Evolutionary conservation across 306 rosid genomes (phyloP), one percentile per base, ranked within the genome.

Genomic region (Medicago lupulina): DNA sequence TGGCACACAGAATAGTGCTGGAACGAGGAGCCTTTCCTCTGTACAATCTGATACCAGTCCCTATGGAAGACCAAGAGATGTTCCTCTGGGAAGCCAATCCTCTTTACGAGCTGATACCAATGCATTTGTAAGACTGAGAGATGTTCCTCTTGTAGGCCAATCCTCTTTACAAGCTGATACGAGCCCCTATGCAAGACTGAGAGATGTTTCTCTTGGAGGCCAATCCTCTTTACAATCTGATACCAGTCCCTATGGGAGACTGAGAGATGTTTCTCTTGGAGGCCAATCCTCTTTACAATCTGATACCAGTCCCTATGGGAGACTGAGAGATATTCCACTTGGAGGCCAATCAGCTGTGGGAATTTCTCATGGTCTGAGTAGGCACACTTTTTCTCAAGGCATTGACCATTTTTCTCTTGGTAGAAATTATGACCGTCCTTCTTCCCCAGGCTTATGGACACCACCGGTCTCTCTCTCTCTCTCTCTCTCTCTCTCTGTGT

Each of bases 381-480:
- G 87, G 49, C 91, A 88, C 70, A 60, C 76, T 53, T 69, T 87
- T 76, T 53, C 85, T 84, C 93, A 84, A 81, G 89, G 88, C 85
- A 75, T 82, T 64, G 93, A 90, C 72, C 88, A 85, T 76, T 78
- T 82, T 76, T 84, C 87, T 59, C 78, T 82, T 81, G 71, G 91
- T 53, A 85, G 90, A 76, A 67, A 85, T 80, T 76, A 85, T 60
- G 97, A 94, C 21, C 80, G 57, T 66, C 82, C 98, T 78, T 79
- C 92, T 77, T 85, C 95, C 44, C 96, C 97, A 71, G 86, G 86
- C 79, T 78, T 84, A 70, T 90, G 97, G 99, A 76, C 86, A 31
- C 40, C 93, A 44, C 85, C 87, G 81, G 98, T 89, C 75, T 67
- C 36, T 85, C 36, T 79, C 57, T 76, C 75, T 75, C 64, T 83